These are phyloP conservation scores for Miamiensis avidus DNA, from an alignment of 169 alveolate genomes.

Conservation along the genomic window DNA sequence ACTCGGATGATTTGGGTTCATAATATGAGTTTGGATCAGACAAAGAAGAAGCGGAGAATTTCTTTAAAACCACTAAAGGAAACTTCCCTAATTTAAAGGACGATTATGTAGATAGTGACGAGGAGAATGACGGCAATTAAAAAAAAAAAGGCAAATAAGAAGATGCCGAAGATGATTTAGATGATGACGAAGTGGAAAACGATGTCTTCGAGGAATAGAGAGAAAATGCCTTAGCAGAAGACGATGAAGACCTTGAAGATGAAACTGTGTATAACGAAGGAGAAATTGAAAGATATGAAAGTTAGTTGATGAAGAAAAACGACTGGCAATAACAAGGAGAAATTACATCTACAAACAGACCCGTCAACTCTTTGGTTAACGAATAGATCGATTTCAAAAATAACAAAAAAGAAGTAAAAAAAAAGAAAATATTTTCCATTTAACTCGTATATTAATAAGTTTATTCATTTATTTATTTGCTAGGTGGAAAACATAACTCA, in stretches of 20 bases:
- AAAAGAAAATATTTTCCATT: not conserved
- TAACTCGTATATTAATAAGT: not conserved
- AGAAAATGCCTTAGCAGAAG: constrained; percentile 10
- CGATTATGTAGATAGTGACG: not conserved
- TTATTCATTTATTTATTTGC: not conserved
- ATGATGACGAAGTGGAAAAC: constrained; percentile 25
- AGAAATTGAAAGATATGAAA: constrained; percentile 36
- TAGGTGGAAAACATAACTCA: constrained; percentile 4
- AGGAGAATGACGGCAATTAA: not conserved
- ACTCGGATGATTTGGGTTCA: too few relatives aligned
- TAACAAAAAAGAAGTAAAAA: constrained; percentile 23
- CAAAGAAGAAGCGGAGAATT: not conserved
- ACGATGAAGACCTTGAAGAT: not conserved
- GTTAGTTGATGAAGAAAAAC: constrained; percentile 18
- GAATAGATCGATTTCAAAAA: constrained; percentile 36
- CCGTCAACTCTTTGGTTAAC: constrained; percentile 34
- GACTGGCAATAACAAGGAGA: constrained; percentile 46
- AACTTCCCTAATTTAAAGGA: not conserved
- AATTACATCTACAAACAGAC: constrained; percentile 27
- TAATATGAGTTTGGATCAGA: too few relatives aligned
- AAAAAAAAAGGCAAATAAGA: not conserved
- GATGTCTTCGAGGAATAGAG: constrained; percentile 21
- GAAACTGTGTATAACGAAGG: constrained; percentile 13
- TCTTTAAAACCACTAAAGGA: not conserved
- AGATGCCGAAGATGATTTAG: constrained; percentile 22